Conservation (phyloP, 192 early-diverging fungal species). For the Rhizophagus clarus region DNA sequence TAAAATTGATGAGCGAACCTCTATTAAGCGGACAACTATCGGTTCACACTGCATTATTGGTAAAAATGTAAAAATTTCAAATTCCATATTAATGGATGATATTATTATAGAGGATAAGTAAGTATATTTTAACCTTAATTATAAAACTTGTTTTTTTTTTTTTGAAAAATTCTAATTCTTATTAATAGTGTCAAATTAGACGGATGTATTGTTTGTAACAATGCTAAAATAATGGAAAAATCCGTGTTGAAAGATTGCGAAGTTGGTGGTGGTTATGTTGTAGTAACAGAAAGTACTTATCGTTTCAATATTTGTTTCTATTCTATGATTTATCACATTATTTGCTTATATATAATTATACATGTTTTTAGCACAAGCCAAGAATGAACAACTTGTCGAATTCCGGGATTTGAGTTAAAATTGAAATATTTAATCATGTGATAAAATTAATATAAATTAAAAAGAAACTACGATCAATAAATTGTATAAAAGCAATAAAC, state of each 20-base stretch:
- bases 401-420: slow-evolving; percentile 12
- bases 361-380: slow-evolving; percentile 13
- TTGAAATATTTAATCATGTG: no score
- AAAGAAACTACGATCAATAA: no score
- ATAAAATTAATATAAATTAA: no score
- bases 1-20: slow-evolving; percentile 88
- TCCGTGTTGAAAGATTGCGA: slow-evolving; percentile 88
- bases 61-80: slow-evolving; percentile 92
- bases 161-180: slow-evolving; percentile 10
- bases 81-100: slow-evolving; percentile 97
- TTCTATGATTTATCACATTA: not conserved
- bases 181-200: slow-evolving; percentile 78
- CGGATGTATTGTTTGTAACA: slow-evolving; percentile 82
- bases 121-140: slow-evolving; percentile 8
- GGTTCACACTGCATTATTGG: slow-evolving; percentile 96
- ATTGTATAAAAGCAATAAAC: no score
- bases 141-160: not conserved
- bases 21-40: slow-evolving; percentile 91
- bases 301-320: not conserved
- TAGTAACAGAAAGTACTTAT: slow-evolving; percentile 59
- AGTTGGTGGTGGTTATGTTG: slow-evolving; percentile 65
- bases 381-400: slow-evolving; percentile 12
- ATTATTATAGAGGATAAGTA: slow-evolving; percentile 88
- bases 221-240: slow-evolving; percentile 76
- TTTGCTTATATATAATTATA: not conserved